These are phyloP conservation scores for Daldinia eschscholtzii DNA, from an alignment of 2,329 filamentous ascomycete species.

Conservation along the genomic window DNA sequence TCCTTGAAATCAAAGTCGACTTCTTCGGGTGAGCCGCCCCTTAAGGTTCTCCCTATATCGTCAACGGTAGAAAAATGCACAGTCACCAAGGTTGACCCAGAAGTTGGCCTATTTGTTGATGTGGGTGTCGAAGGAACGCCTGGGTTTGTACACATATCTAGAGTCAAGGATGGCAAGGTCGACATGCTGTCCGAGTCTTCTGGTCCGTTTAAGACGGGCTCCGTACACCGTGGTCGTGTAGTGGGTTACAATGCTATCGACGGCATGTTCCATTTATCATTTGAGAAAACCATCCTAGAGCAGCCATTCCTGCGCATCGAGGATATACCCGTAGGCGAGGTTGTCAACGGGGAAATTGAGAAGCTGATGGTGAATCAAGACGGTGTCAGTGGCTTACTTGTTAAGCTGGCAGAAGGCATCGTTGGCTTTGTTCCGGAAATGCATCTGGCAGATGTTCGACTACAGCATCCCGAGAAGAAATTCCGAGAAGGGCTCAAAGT, in stretches of 20 bases:
- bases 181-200: slow-evolving; percentile 82
- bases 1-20: slow-evolving; percentile 66
- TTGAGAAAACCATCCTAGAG: slow-evolving; percentile 84
- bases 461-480: slow-evolving; percentile 96
- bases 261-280: slow-evolving; percentile 85
- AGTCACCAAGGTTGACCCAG: slow-evolving; percentile 82
- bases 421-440: slow-evolving; percentile 88
- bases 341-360: slow-evolving; percentile 86
- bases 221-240: slow-evolving; percentile 83
- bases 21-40: slow-evolving; percentile 61
- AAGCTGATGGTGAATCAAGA: slow-evolving; percentile 82
- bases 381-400: slow-evolving; percentile 84
- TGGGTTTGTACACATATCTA: slow-evolving; percentile 96
- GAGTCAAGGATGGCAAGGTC: slow-evolving; percentile 89
- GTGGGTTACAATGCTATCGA: slow-evolving; percentile 90
- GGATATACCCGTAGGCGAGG: slow-evolving; percentile 83
- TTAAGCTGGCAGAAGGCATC: slow-evolving; percentile 88
- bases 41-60: slow-evolving; percentile 75
- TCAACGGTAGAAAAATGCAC: slow-evolving; percentile 82
- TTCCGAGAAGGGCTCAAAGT: slow-evolving; percentile 89
- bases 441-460: slow-evolving; percentile 87
- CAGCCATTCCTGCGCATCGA: slow-evolving; percentile 93
- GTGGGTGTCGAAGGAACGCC: slow-evolving; percentile 74
- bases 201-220: slow-evolving; percentile 82
- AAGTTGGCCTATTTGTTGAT: slow-evolving; percentile 84